phyloP scores from a whole-genome alignment of 1,139 yeast species.

The Hyphopichia burtonii region DNA sequence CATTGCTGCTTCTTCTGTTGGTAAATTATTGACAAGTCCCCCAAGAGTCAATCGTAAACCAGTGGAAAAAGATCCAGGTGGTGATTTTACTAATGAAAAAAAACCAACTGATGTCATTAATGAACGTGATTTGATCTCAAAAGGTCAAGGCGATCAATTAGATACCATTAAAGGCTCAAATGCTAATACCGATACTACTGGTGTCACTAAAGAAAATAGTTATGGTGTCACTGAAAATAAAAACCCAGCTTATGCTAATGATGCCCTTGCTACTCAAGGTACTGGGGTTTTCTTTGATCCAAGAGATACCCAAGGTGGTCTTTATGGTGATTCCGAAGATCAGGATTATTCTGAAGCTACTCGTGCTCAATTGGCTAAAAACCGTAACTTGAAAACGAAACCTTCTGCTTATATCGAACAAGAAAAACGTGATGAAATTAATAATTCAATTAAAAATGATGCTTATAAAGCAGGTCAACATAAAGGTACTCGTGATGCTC shows the following conservation, averaged over 20 bases:
- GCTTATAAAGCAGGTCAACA: slow-evolving; percentile 19
- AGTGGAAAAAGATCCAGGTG: slow-evolving; percentile 25
- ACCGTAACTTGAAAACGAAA: slow-evolving; percentile 28
- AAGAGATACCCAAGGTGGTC: slow-evolving; percentile 36
- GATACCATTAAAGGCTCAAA: slow-evolving; percentile 3
- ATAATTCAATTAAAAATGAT: slow-evolving; percentile 13
- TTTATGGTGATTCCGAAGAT: slow-evolving; percentile 14
- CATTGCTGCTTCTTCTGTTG: slow-evolving; percentile 22
- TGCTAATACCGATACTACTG: slow-evolving; percentile 4
- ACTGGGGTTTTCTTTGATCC: slow-evolving; percentile 37
- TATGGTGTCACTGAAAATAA: slow-evolving; percentile 15
- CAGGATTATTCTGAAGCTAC: slow-evolving; percentile 24
- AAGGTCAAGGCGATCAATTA: slow-evolving; percentile 1
- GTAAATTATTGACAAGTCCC: slow-evolving; percentile 31
- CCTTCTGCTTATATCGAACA: slow-evolving; percentile 26
- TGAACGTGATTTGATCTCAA: not conserved
- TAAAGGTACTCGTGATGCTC: slow-evolving; percentile 10
- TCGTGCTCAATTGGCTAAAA: slow-evolving; percentile 20
- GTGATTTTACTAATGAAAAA: slow-evolving; percentile 35
- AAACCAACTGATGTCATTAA: slow-evolving; percentile 21
- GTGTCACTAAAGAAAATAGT: slow-evolving; percentile 5
- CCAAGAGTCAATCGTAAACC: slow-evolving; percentile 30
- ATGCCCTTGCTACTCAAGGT: slow-evolving; percentile 27
- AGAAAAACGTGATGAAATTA: slow-evolving; percentile 12
- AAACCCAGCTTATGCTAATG: slow-evolving; percentile 27